Evolutionary conservation across 1,284 basidiomycete species (phyloP).

Genomic region (Austroboletus novae-zelandiae): DNA sequence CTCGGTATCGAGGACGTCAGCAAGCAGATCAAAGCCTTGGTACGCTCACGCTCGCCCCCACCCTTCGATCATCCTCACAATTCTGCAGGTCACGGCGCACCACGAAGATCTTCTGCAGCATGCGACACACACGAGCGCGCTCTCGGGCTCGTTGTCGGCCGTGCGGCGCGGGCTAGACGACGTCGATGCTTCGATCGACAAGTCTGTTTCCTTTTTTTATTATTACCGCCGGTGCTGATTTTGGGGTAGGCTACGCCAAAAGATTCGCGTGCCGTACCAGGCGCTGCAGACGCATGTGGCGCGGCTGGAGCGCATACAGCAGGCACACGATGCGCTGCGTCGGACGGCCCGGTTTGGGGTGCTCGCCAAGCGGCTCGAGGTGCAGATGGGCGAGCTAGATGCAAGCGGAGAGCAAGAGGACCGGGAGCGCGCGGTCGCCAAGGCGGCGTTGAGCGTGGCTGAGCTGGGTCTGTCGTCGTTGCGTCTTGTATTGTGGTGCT

Average conservation of each 20-base stretch:
- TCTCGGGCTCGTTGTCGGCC: slow-evolving; percentile 60
- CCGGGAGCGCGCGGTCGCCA: slow-evolving; percentile 81
- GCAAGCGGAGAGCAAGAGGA: slow-evolving; percentile 55
- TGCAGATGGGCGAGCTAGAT: slow-evolving; percentile 72
- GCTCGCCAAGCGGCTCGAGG: slow-evolving; percentile 74
- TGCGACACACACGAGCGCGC: slow-evolving; percentile 61
- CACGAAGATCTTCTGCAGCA: slow-evolving; percentile 74
- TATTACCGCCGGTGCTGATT: too few relatives aligned
- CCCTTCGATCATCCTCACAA: background rate
- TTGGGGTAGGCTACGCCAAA: slow-evolving; percentile 64
- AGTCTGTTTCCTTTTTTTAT: slow-evolving; percentile 39
- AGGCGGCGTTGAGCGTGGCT: slow-evolving; percentile 87
- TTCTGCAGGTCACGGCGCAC: slow-evolving; percentile 58
- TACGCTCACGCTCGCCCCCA: slow-evolving; percentile 37
- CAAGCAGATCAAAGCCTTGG: slow-evolving; percentile 81
- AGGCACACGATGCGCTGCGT: slow-evolving; percentile 80
- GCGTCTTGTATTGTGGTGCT: background rate
- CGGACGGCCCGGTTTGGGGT: slow-evolving; percentile 81
- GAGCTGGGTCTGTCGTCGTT: slow-evolving; percentile 66
- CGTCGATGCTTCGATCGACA: slow-evolving; percentile 69
- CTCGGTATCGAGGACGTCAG: slow-evolving; percentile 86
- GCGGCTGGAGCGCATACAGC: slow-evolving; percentile 73
- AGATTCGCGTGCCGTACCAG: slow-evolving; percentile 81
- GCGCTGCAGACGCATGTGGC: slow-evolving; percentile 68
- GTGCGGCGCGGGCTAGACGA: slow-evolving; percentile 67